phyloP scores from a whole-genome alignment of 2,329 filamentous ascomycete species.

The Seiridium unicorne region DNA sequence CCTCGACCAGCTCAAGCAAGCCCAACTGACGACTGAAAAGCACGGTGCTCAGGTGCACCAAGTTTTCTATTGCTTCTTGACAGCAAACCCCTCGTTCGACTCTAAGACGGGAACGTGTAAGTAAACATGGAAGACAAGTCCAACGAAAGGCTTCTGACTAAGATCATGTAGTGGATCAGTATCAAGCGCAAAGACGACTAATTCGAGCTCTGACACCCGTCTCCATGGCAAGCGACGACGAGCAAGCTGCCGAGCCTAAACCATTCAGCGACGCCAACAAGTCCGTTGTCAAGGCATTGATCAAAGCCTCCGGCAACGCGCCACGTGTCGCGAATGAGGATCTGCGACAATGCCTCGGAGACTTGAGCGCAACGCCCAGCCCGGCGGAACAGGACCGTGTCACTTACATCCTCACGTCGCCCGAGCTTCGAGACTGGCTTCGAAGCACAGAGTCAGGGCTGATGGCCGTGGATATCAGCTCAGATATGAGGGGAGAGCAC shows the following conservation, averaged over 20 bases:
- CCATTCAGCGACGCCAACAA: neutral
- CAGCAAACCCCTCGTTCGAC: slow-evolving; percentile 10
- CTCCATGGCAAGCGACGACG: neutral
- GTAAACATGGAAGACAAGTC: neutral
- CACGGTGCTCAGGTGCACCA: slow-evolving; percentile 7
- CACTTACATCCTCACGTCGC: slow-evolving; percentile 11
- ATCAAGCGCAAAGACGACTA: neutral
- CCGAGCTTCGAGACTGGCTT: slow-evolving; percentile 9
- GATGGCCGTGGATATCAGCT: slow-evolving; percentile 10
- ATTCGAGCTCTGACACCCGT: neutral
- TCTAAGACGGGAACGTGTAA: slow-evolving; percentile 11
- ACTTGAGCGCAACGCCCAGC: neutral
- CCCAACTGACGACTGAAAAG: neutral
- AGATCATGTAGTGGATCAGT: neutral
- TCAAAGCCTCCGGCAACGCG: neutral
- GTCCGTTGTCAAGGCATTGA: neutral
- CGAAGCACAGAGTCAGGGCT: slow-evolving; percentile 4
- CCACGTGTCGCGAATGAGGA: neutral
- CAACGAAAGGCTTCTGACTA: neutral
- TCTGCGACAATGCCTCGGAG: slow-evolving; percentile 8
- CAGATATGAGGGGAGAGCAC: slow-evolving; percentile 1
- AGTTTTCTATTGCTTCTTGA: slow-evolving; percentile 10
- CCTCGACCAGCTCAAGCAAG: neutral
- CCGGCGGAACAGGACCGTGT: slow-evolving; percentile 11
- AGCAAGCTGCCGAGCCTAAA: neutral